Evolutionary conservation across 345 rosid species (phyloP), one percentile per base, ranked within the genome.

Genomic region (Moricandia arvensis): DNA sequence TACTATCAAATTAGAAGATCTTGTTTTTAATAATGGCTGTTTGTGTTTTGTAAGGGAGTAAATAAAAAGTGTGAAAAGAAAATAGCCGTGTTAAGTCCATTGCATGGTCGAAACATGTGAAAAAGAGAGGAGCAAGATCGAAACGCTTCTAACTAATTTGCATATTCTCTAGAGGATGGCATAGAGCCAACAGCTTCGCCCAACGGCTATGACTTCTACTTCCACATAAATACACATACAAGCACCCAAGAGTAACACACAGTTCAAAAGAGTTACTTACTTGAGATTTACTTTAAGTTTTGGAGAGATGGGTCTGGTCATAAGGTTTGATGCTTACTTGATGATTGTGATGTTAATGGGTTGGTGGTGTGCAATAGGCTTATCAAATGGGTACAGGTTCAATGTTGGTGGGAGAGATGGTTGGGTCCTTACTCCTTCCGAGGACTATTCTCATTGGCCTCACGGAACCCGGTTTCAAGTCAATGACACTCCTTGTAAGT

Each of bases 321-420:
- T 41, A 33, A 76, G 74, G 24, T 51, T 75, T 31, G 35, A 72
- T 57, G 34, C 58, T 38, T 34, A 38, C 76, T 26, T 77, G 45
- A 62, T 64, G 77, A 27, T 80, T 21, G 13, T 62, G 59, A 43
- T 71, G 57, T 16, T 72, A 59, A 65, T 69, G 60, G 34, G 74
- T 51, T 24, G 41, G 78, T 86, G 90, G 86, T 63, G 58, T 83
- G 38, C 26, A 16, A 43, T 26, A 53, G 75, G 27, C 37, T 73
- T 63, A 35, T 78, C 87, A 34, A 68, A 77, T 45, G 91, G 83
- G 54, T 69, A 81, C 53, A 78, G 79, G 61, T 93, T 86, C 71
- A 17, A 26, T 9, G 98, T 86, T 79, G 96, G 98, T 71, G 93
- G 93, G 37, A 81, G 63, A 77, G 78, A 87, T 77, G 98, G 98